Evolutionary conservation across 2,329 filamentous ascomycete species (phyloP), one percentile per base, ranked within the genome.

Genomic region (Lizonia empirigonia): DNA sequence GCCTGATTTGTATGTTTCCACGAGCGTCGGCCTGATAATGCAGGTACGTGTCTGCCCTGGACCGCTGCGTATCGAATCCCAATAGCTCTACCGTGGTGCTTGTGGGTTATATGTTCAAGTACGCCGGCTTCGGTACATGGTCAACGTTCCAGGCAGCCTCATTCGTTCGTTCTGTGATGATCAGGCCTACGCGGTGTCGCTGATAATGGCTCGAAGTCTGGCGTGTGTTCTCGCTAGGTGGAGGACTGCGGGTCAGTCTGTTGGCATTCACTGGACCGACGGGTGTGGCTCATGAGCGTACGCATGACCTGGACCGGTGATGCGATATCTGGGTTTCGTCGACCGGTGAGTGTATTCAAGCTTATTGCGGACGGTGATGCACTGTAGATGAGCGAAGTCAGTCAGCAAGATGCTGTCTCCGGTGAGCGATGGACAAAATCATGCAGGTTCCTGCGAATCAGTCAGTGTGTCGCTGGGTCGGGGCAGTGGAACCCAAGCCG

Each of bases 291-390:
- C 54, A 62, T 47, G 36, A 46, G 40, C 33, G 56, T 49, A 46
- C 56, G 50, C 56, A 58, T 64, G 61, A 62, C 52, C 60, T 26
- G 33, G 35, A 19, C 27, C 29, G 34, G 35, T 44, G 24, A 50
- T 52, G 48, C 39, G 41, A 44, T 51, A 32, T 50, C 41, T 34
- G 54, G 42, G 49, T 19, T 45, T 36, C n/a, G 30, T 55, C 50
- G 56, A 64, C 63, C 60, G 63, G 63, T 63, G 56, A 65, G 46
- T 42, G 29, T 16, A 24, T 20, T 29, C 24, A 33, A 42, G 49
- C 22, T 26, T 34, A 16, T 38, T 24, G 37, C 20, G 26, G 32
- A 40, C 29, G 32, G 41, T 36, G 45, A 32, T 22, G 35, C 36
- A 36, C 30, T 44, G 20, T 39, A 24, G 40, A 39, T 27, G 30